phyloP scores from a whole-genome alignment of 1,284 basidiomycete species.

The Marasmius sp. region DNA sequence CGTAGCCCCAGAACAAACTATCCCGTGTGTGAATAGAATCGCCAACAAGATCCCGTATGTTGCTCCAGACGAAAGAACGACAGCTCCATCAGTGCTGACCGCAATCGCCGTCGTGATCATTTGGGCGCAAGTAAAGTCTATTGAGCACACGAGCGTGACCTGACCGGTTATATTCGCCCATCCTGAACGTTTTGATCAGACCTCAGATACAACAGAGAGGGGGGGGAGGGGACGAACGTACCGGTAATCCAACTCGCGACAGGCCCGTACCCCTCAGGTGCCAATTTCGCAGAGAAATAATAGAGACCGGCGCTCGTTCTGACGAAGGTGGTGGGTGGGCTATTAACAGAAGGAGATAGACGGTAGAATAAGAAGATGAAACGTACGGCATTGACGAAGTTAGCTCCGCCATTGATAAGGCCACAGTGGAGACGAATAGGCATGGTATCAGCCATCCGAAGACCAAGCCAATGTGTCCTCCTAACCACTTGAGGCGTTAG shows the following conservation, averaged over 20 bases:
- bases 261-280: constrained; percentile 55
- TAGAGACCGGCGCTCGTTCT: constrained; percentile 73
- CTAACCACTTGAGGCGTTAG: constrained; percentile 26
- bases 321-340: constrained; percentile 2
- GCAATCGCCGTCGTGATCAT: constrained; percentile 75
- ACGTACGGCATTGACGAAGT: constrained; percentile 76
- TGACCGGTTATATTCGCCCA: constrained; percentile 67
- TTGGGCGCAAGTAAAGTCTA: constrained; percentile 74
- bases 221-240: not conserved
- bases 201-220: not conserved
- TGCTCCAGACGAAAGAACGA: constrained; percentile 53
- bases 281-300: constrained; percentile 72
- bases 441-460: constrained; percentile 78
- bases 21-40: constrained; percentile 60
- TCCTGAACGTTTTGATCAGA: constrained; percentile 20
- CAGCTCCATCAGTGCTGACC: constrained; percentile 55
- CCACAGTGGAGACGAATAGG: constrained; percentile 66
- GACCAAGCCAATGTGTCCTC: constrained; percentile 75
- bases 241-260: constrained; percentile 75
- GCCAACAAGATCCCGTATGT: constrained; percentile 67
- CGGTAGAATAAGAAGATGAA: not conserved
- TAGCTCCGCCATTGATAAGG: constrained; percentile 71
- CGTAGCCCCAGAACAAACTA: constrained; percentile 73
- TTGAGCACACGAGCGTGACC: constrained; percentile 66
- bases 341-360: not conserved